Evolutionary conservation across 345 rosid species (phyloP).

Genomic region (Eucalyptus guilfoylei): DNA sequence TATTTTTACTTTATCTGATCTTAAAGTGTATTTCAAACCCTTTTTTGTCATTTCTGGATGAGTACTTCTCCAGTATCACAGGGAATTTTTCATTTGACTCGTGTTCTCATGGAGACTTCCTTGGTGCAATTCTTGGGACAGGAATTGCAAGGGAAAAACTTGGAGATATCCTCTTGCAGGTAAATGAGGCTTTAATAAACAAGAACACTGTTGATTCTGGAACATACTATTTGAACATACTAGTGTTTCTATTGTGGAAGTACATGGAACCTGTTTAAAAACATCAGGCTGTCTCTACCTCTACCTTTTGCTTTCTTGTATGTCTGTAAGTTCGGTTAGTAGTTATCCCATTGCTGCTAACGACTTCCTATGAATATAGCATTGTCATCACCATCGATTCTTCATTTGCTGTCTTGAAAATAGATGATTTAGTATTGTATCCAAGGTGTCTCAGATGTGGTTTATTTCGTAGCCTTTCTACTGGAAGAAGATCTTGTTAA

Average conservation of each 20-base stretch:
- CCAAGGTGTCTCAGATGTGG: background rate
- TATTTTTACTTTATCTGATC: background rate
- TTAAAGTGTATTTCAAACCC: background rate
- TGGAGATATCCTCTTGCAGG: slow-evolving; percentile 92
- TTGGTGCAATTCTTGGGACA: slow-evolving; percentile 87
- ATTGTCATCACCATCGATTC: background rate
- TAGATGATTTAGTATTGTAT: background rate
- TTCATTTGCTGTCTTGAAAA: background rate
- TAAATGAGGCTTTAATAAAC: background rate
- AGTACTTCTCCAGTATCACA: slow-evolving; percentile 35
- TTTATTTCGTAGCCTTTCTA: background rate
- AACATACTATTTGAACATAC: background rate
- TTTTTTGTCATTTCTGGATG: background rate
- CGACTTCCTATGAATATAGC: background rate
- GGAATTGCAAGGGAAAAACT: slow-evolving; percentile 81
- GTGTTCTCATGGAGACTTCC: slow-evolving; percentile 91
- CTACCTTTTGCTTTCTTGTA: background rate
- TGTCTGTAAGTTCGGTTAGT: background rate
- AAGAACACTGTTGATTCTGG: background rate
- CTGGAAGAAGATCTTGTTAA: background rate
- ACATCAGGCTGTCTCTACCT: background rate
- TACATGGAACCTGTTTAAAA: background rate
- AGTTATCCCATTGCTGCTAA: background rate
- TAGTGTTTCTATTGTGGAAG: background rate
- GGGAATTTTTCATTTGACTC: slow-evolving; percentile 74